phyloP scores from a whole-genome alignment of 2,329 filamentous ascomycete species.

The Paraconiothyrium brasiliense region DNA sequence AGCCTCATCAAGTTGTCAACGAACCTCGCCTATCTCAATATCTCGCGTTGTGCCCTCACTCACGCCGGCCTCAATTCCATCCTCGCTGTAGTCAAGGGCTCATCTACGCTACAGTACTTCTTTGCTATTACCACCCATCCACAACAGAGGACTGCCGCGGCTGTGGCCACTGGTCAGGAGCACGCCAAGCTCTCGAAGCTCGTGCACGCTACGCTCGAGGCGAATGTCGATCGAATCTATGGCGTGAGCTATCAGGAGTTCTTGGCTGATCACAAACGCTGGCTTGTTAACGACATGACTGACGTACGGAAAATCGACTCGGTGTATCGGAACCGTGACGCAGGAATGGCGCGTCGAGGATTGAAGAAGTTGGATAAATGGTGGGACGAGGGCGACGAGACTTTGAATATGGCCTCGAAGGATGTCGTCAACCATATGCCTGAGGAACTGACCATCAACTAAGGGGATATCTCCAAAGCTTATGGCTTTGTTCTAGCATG shows the following conservation, averaged over 20 bases:
- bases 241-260: slow-evolving; percentile 36
- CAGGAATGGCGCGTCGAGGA: slow-evolving; percentile 40
- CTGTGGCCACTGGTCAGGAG: slow-evolving; percentile 33
- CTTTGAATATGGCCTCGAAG: slow-evolving; percentile 28
- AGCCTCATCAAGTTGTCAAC: slow-evolving; percentile 46
- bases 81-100: slow-evolving; percentile 40
- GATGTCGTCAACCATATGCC: background rate
- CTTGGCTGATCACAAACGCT: slow-evolving; percentile 27
- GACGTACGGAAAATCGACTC: slow-evolving; percentile 41
- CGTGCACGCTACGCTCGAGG: slow-evolving; percentile 24
- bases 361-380: slow-evolving; percentile 44
- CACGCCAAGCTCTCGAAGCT: slow-evolving; percentile 24
- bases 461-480: background rate
- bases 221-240: slow-evolving; percentile 37
- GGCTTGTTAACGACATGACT: slow-evolving; percentile 31
- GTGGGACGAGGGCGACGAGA: slow-evolving; percentile 31
- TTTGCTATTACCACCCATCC: slow-evolving; percentile 50
- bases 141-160: slow-evolving; percentile 17
- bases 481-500: background rate
- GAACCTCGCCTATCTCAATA: slow-evolving; percentile 54
- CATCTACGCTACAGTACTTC: slow-evolving; percentile 51
- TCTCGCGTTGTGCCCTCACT: slow-evolving; percentile 49
- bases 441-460: background rate
- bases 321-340: slow-evolving; percentile 51
- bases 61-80: slow-evolving; percentile 37